A percentile compares a stretch with the other conserved stretches of the same genome.
Evolutionary conservation across 257 asterid species (phyloP).

Genomic region (Linaria vulgaris): DNA sequence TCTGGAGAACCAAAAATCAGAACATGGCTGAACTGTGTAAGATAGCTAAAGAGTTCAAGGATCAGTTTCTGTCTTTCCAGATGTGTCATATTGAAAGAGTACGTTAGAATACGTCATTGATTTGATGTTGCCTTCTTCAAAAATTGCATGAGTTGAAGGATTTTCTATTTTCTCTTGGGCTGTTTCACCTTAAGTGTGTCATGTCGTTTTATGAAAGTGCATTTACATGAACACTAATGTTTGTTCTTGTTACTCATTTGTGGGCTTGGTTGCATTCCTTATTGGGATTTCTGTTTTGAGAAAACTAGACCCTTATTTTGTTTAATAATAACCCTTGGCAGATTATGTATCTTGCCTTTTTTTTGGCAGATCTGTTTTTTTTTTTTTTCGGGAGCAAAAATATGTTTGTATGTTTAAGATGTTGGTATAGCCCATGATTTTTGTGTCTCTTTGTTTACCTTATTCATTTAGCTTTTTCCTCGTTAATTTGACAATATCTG

Average conservation of each 20-base stretch:
- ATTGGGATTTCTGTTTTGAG: no score
- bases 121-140: conserved; percentile 22
- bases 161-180: no score
- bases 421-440: background rate
- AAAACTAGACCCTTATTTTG: no score
- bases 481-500: background rate
- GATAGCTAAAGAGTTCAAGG: conserved; percentile 60
- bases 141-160: background rate
- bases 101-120: conserved; percentile 28
- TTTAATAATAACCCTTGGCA: no score
- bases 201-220: no score
- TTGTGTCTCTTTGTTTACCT: background rate
- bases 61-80: conserved; percentile 41
- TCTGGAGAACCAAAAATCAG: conserved; percentile 52
- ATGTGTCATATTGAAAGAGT: conserved; percentile 46
- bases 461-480: conserved; percentile 5
- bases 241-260: no score
- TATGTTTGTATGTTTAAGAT: background rate
- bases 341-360: background rate
- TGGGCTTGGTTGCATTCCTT: no score
- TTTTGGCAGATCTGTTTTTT: background rate
- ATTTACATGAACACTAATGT: no score
- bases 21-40: conserved; percentile 90
- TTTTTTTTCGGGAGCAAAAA: background rate
- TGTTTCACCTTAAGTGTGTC: no score